Evolutionary conservation across 495 filamentous ascomycete genomes (phyloP).

Genomic region (Hypoxylon rickii): DNA sequence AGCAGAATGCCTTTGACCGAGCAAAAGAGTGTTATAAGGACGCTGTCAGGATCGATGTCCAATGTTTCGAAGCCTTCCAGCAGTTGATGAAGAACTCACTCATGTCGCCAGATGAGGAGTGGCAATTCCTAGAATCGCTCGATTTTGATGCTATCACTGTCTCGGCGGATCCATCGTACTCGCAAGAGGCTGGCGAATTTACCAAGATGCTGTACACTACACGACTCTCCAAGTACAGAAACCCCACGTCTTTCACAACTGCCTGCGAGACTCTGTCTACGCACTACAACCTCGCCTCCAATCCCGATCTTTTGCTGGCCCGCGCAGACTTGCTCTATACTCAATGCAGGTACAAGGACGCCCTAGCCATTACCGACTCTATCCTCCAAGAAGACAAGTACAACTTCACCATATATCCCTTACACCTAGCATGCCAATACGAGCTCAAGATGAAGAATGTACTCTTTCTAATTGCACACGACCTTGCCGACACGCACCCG

Average conservation of each 20-base stretch:
- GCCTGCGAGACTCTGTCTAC: slow-evolving; percentile 89
- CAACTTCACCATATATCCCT: slow-evolving; percentile 84
- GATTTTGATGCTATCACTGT: slow-evolving; percentile 83
- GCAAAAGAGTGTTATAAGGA: slow-evolving; percentile 99
- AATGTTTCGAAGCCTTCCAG: slow-evolving; percentile 97
- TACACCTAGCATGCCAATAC: slow-evolving; percentile 91
- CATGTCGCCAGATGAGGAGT: slow-evolving; percentile 97
- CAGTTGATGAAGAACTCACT: slow-evolving; percentile 96
- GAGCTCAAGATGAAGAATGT: slow-evolving; percentile 84
- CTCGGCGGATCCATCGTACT: slow-evolving; percentile 58
- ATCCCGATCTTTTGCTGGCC: slow-evolving; percentile 92
- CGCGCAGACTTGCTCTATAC: slow-evolving; percentile 91
- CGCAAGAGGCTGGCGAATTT: slow-evolving; percentile 88
- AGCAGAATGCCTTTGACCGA: slow-evolving; percentile 95
- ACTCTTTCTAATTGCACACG: slow-evolving; percentile 92
- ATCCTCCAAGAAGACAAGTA: slow-evolving; percentile 82
- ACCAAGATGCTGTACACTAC: slow-evolving; percentile 97
- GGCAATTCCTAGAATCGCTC: slow-evolving; percentile 86
- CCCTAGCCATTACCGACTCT: slow-evolving; percentile 78
- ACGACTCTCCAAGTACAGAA: slow-evolving; percentile 92
- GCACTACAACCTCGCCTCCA: slow-evolving; percentile 85
- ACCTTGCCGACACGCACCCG: slow-evolving; percentile 88
- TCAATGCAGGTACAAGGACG: slow-evolving; percentile 88
- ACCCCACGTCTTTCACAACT: slow-evolving; percentile 78
- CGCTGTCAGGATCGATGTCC: slow-evolving; percentile 93